Base-by-base conservation (phyloP, 1,284 basidiomycete genomes). In the Waitea zeae region DNA sequence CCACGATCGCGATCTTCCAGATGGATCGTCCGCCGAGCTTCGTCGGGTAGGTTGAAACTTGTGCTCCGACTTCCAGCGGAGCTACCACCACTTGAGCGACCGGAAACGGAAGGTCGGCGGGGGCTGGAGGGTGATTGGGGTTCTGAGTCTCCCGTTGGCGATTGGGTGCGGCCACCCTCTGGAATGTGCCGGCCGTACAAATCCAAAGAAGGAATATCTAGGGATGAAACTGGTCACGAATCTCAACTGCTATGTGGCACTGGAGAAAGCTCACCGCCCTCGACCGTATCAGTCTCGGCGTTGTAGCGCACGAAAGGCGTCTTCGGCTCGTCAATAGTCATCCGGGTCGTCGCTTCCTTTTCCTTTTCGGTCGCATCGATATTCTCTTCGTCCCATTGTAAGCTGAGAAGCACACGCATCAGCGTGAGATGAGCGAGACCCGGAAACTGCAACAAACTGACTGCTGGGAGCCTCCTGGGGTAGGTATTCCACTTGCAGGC, bases 251-350 rank as follows among this genome's bases (percentile, higher is more conserved):
- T 11, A 12, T 6, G 5, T 7, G 6, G 27, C 27, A 15, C 34
- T 9, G 15, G 4, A 35, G 26, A 31, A 24, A 28, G 64, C 79
- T 45, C 34, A 81, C 82, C 73, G 48, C 77, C 70, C 53, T 86
- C 81, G 30, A 89, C 58, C 37, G 71, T 67, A 50, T 90, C 87
- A 29, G 80, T 81, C 52, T 82, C 76, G 0, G 84, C 70, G 46
- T 90, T 84, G 53, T 90, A 89, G 41, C 84, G 65, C 35, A 93
- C 87, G 55, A 81, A 93, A 0, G 88, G 88, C n/a, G 88, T 93
- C 69, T 93, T 93, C 34, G 88, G 88, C 51, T 93, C 88, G 3
- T 83, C 88, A 49, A 93, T 93, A 71, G 90, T 93, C 87, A 92
- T 93, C n/a, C n/a, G n/a, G n/a, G n/a, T n/a, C 49, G 87, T 61